Percentiles rank a stretch among this genome's conserved stretches.
Evolutionary conservation across 306 rosid species (phyloP).

Genomic region (Lathyrus oleraceus): DNA sequence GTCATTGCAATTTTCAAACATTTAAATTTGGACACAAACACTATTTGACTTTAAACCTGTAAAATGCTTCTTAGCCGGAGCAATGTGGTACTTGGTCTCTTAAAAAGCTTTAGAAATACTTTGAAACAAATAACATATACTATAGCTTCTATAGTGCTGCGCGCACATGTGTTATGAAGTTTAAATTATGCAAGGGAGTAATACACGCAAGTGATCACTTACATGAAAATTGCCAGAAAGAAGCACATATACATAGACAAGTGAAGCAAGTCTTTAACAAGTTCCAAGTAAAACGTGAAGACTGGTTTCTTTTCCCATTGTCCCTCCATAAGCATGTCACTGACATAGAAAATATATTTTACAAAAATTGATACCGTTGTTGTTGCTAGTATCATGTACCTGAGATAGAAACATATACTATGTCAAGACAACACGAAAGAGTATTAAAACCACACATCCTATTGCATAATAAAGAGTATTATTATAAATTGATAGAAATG

Average conservation of each 20-base stretch:
- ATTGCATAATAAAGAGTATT: neutral
- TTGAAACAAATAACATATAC: neutral
- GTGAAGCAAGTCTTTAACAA: conserved; percentile 93
- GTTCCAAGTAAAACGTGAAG: conserved; percentile 95
- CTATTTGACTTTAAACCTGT: neutral
- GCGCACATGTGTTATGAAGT: conserved; percentile 2
- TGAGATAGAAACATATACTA: conserved; percentile 43
- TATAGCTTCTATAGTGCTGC: neutral
- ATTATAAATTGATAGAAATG: neutral
- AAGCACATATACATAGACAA: conserved; percentile 94
- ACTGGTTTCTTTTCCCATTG: conserved; percentile 98
- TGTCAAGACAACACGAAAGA: conserved; percentile 15
- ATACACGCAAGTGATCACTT: conserved; percentile 42
- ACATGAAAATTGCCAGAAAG: conserved; percentile 92
- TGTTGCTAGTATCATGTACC: conserved; percentile 99
- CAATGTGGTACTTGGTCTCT: neutral
- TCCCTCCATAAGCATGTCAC: conserved; percentile 96
- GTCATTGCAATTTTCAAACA: neutral
- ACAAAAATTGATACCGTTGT: conserved; percentile 85
- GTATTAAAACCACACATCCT: conserved; percentile 6
- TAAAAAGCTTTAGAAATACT: neutral
- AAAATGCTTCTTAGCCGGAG: neutral
- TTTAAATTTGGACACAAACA: conserved; percentile 12
- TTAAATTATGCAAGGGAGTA: conserved; percentile 9
- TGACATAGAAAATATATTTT: conserved; percentile 87